Evolutionary conservation across 805 yeast species (phyloP).

Genomic region (Teunomyces stri): DNA sequence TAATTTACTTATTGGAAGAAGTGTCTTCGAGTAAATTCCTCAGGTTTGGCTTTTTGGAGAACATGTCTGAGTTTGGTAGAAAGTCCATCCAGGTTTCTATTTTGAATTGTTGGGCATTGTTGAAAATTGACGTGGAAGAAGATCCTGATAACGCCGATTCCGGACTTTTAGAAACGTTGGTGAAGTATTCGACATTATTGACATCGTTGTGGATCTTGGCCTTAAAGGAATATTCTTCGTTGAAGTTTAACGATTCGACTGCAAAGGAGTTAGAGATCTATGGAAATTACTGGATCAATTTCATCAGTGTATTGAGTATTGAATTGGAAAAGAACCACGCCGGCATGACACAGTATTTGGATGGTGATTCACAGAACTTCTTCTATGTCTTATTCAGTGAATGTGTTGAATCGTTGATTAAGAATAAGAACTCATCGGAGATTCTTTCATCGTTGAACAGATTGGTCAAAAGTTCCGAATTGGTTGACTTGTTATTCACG

Average conservation of each 20-base stretch:
- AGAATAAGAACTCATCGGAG: slow-evolving; percentile 43
- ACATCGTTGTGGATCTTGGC: slow-evolving; percentile 78
- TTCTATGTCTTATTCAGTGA: slow-evolving; percentile 80
- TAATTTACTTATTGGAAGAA: slow-evolving; percentile 66
- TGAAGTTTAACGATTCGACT: slow-evolving; percentile 50
- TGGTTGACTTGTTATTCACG: slow-evolving; percentile 59
- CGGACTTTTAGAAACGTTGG: slow-evolving; percentile 49
- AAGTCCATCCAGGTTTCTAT: slow-evolving; percentile 58
- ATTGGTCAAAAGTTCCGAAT: slow-evolving; percentile 54
- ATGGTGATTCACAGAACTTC: slow-evolving; percentile 60
- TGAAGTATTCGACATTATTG: slow-evolving; percentile 56
- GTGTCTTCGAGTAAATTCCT: slow-evolving; percentile 42
- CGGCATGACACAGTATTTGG: slow-evolving; percentile 46
- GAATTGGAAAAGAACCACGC: slow-evolving; percentile 52
- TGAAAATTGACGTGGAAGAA: slow-evolving; percentile 37
- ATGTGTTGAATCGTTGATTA: slow-evolving; percentile 71
- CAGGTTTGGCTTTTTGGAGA: slow-evolving; percentile 56
- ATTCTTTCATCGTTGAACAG: slow-evolving; percentile 49
- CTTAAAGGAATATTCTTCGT: slow-evolving; percentile 68
- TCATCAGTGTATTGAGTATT: slow-evolving; percentile 71
- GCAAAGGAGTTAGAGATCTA: slow-evolving; percentile 47
- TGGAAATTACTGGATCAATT: slow-evolving; percentile 68
- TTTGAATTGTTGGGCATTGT: slow-evolving; percentile 71
- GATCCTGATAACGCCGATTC: slow-evolving; percentile 27
- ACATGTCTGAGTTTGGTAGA: slow-evolving; percentile 42